A percentile compares a stretch with the other conserved stretches of the same genome.
Evolutionary conservation across 768 basidiomycete species (phyloP).

Genomic region (Russula foetens): DNA sequence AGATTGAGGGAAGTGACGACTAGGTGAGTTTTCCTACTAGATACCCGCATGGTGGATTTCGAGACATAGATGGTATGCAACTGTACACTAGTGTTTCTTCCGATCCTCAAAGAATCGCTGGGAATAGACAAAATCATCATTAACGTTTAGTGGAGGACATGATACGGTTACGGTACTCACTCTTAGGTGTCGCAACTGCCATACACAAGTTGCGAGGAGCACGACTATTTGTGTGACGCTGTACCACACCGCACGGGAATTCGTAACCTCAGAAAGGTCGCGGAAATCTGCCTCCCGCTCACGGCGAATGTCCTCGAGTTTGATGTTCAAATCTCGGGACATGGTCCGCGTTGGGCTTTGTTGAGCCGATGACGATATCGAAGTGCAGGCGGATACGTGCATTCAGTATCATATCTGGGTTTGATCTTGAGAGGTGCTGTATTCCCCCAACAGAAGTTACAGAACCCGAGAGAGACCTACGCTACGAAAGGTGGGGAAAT

Average conservation of each 20-base stretch:
- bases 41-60: constrained; percentile 2
- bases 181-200: no score
- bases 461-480: no score
- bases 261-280: constrained; percentile 81
- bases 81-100: constrained; percentile 49
- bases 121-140: background rate
- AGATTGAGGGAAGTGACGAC: constrained; percentile 27
- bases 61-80: constrained; percentile 16
- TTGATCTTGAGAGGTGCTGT: no score
- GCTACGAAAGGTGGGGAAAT: no score
- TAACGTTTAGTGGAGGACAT: background rate
- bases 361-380: constrained; percentile 85
- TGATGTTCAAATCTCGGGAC: constrained; percentile 91
- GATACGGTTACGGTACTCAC: no score
- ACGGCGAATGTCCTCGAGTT: constrained; percentile 84
- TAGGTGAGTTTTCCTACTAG: constrained; percentile 9
- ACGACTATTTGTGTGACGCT: constrained; percentile 74
- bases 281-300: constrained; percentile 93
- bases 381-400: constrained; percentile 92
- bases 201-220: no score
- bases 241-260: constrained; percentile 93
- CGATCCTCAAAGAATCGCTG: constrained; percentile 88
- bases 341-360: constrained; percentile 79
- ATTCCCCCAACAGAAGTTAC: no score
- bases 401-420: no score